Evolutionary conservation across 371 early-diverging fungal genomes (phyloP), one percentile per base, ranked within the genome.

Genomic region (Nematocida major): DNA sequence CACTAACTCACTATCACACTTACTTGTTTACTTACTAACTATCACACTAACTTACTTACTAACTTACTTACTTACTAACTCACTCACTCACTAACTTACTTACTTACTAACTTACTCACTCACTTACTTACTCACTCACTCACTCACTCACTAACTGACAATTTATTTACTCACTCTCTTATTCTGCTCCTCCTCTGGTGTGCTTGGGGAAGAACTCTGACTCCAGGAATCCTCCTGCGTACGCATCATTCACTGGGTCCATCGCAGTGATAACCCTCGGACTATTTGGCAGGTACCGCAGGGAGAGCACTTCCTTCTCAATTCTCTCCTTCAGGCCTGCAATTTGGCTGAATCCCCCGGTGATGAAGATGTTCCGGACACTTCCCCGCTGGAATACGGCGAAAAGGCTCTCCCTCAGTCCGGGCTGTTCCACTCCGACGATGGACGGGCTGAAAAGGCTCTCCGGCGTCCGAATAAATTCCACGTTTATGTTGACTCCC

Each of bases 291-390:
- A 34, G 20, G 34, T 73, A 48, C 38, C 76, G 45, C 0, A 73
- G 54, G 11, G 76, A 40, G 13, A 36, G 13, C n/a, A 81, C 47
- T 79, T 83, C 84, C 24, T 49, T 68, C 38, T 63, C 26, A 36
- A 85, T 59, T 59, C 85, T 67, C 59, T 80, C 79, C 45, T 79
- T 73, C 5, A 85, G 38, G 5, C 79, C 81, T 61, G 62, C 26
- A 32, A 85, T 81, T 54, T 68, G 53, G 34, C 81, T 80, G 65
- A 85, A 84, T n/a, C 85, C 85, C 30, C 85, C 85, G 45, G 81
- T 81, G 9, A 85, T 22, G 39, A 85, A 81, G 13, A 84, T 67
- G 42, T 84, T 80, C 42, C 68, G 45, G 9, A 78, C 61, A 30
- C 68, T 54, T 26, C 54, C n/a, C 32, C 59, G 47, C 40, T 82